Conservation (phyloP, 1,284 basidiomycete species). For the Singerocomus inundabilis region DNA sequence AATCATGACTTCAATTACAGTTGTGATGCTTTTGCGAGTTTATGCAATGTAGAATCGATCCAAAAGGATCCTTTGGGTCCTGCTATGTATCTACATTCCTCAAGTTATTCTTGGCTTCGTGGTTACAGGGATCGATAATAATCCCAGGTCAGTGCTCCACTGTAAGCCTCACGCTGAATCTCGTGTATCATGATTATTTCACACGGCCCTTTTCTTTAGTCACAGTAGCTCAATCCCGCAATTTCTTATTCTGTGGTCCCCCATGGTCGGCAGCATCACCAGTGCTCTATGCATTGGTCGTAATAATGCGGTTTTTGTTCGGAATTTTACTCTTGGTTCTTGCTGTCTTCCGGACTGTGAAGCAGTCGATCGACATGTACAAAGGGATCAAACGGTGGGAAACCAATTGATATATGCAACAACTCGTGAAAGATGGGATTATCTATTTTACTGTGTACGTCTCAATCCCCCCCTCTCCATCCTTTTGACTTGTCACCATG, state of each 20-base stretch:
- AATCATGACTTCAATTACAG: background rate
- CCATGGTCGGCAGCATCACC: rapidly evolving
- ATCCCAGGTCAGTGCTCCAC: too few species aligned
- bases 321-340: background rate
- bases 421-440: background rate
- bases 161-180: background rate
- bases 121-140: too few species aligned
- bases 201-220: background rate
- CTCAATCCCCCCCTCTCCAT: too few species aligned
- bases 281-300: background rate
- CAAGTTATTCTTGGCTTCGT: background rate
- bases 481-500: too few species aligned
- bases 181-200: background rate
- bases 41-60: background rate
- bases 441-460: background rate
- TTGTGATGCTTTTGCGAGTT: background rate
- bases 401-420: background rate
- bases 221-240: rapidly evolving
- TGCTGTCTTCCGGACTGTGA: background rate
- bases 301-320: background rate
- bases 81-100: background rate
- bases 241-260: background rate
- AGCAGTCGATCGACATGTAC: background rate
- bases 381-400: background rate
- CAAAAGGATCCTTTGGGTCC: background rate